Evolutionary conservation across 2,329 filamentous ascomycete genomes (phyloP), one percentile per base, ranked within the genome.

Genomic region (Epichloe elymi): DNA sequence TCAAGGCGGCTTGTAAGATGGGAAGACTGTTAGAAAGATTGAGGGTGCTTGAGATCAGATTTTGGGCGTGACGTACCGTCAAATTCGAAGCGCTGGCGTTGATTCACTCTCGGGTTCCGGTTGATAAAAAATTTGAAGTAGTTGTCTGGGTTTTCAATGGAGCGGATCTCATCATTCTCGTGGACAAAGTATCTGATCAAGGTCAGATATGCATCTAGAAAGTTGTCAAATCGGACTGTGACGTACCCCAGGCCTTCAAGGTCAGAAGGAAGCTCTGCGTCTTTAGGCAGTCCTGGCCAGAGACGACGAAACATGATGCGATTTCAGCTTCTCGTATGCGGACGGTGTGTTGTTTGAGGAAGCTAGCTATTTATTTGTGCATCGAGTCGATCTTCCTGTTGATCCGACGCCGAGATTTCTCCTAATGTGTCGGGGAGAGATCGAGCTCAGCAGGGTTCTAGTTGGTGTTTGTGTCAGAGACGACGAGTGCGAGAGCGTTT

Each of bases 51-150:
- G 8, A 30, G 30, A 30, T 30, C 30, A 11, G 30, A 30, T 11
- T 10, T 11, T 10, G 11, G 23, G 3, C 46, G 39, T n/a, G 17
- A 64, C 72, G 57, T 64, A 87, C 88, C 68, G 59, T 94, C 84
- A 67, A 95, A 81, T 39, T 82, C 74, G 56, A 85, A 85, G 17
- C 83, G 77, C 59, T 88, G 87, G 19, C 84, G 73, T 40, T 84
- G 76, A 64, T 95, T 95, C 67, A 84, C 76, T 38, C 88, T 82
- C n/a, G 78, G 72, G 65, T 88, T 89, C 58, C 79, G 82, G 63
- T 78, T 84, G 49, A 86, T 66, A 63, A 81, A 83, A 73, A 77
- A 95, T 58, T 86, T 78, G 71, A 88, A 95, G 61, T 82, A 83
- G 56, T 76, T 72, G 30, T 83, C 74, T 0, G 85, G 82, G 37